Evolutionary conservation across 2,329 filamentous ascomycete genomes (phyloP).

Genomic region (Atkinsonella texensis): DNA sequence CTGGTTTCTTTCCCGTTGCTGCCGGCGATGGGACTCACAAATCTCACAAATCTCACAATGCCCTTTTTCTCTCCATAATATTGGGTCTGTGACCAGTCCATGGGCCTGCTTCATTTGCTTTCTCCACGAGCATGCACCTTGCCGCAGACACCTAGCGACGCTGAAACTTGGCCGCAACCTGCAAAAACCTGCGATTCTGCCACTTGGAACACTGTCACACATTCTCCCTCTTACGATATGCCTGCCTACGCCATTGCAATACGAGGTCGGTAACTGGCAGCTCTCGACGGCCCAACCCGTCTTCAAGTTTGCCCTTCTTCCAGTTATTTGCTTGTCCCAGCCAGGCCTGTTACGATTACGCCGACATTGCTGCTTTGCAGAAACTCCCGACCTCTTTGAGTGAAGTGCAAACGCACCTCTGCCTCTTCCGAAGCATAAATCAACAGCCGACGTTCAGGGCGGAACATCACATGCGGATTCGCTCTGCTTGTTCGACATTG

Average conservation of each 20-base stretch:
- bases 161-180: neutral
- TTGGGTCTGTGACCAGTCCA: neutral
- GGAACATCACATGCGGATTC: neutral
- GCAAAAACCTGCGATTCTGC: neutral
- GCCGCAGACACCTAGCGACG: neutral
- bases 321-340: too few relatives aligned
- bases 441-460: neutral
- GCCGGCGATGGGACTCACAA: slow-evolving; percentile 1
- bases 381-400: neutral
- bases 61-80: neutral
- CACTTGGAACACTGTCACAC: too few relatives aligned
- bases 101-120: neutral
- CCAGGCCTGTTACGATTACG: neutral
- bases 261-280: neutral
- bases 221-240: neutral
- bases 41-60: slow-evolving; percentile 4
- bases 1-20: neutral
- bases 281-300: neutral
- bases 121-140: neutral
- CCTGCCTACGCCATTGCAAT: neutral
- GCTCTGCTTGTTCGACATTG: neutral
- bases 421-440: neutral
- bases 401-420: neutral
- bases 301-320: neutral
- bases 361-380: neutral